A percentile compares a stretch with the other conserved stretches of the same genome.
Evolutionary conservation across 2,329 filamentous ascomycete species (phyloP).

Genomic region (Diaporthe velutina): DNA sequence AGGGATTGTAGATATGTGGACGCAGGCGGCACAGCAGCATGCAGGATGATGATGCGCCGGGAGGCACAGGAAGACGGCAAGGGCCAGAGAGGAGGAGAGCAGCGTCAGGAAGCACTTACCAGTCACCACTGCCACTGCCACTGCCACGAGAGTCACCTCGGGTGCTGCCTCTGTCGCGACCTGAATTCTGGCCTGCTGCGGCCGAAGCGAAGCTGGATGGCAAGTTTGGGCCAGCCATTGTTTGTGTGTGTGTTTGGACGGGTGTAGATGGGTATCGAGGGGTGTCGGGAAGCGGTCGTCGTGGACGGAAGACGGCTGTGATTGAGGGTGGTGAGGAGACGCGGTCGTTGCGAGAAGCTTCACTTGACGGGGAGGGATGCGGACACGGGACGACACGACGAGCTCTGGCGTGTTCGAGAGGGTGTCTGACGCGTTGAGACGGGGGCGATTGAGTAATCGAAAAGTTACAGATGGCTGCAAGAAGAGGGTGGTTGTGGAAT

Average conservation of each 20-base stretch:
- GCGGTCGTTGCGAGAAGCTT: slow-evolving; percentile 17
- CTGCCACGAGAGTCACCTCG: slow-evolving; percentile 68
- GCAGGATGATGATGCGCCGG: neutral
- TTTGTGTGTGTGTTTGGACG: slow-evolving; percentile 42
- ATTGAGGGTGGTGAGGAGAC: neutral
- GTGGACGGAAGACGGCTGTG: neutral
- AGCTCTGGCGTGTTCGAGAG: slow-evolving; percentile 16
- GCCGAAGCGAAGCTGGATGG: slow-evolving; percentile 88
- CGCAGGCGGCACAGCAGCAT: neutral
- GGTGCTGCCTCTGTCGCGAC: slow-evolving; percentile 70
- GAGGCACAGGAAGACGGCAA: slow-evolving; percentile 5
- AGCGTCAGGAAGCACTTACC: slow-evolving; percentile 65
- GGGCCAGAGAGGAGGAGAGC: slow-evolving; percentile 34
- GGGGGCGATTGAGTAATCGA: slow-evolving; percentile 18
- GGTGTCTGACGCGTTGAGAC: slow-evolving; percentile 19
- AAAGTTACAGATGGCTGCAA: slow-evolving; percentile 26
- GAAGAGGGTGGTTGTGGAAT: neutral
- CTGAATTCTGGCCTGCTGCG: slow-evolving; percentile 80
- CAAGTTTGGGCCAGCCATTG: slow-evolving; percentile 77
- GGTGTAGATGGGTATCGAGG: neutral
- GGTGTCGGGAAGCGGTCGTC: slow-evolving; percentile 6
- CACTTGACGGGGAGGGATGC: slow-evolving; percentile 3
- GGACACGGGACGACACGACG: slow-evolving; percentile 23
- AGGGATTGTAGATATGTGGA: neutral
- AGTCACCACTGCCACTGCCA: slow-evolving; percentile 75